These are phyloP conservation scores for Malus hybrid DNA, from an alignment of 331 rosid species.

Conservation along the genomic window DNA sequence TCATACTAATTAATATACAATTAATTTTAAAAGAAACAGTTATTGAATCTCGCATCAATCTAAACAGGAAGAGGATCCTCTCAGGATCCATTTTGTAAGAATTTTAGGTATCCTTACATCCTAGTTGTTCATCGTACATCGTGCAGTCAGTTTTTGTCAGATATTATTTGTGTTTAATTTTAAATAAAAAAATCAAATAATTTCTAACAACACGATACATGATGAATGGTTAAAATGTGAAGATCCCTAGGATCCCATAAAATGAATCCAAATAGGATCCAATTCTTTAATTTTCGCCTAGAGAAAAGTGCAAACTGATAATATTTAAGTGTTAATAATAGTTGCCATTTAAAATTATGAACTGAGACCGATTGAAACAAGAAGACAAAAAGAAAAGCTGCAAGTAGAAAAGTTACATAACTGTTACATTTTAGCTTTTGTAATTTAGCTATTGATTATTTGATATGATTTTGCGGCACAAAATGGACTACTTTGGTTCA, in stretches of 20 bases:
- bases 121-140: rapidly evolving
- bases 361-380: background rate
- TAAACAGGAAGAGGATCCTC: too few species aligned
- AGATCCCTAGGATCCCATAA: rapidly evolving
- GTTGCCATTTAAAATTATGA: too few species aligned
- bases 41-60: background rate
- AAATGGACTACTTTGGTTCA: background rate
- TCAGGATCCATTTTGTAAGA: too few species aligned
- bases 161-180: too few species aligned
- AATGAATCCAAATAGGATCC: too few species aligned
- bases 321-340: too few species aligned
- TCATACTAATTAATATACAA: background rate
- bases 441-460: background rate
- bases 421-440: background rate
- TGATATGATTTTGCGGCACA: background rate
- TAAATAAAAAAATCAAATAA: too few species aligned
- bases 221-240: too few species aligned
- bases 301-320: background rate
- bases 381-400: background rate
- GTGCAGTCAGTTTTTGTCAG: rapidly evolving
- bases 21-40: too few species aligned
- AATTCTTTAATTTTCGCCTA: background rate
- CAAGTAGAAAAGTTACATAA: background rate
- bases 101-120: rapidly evolving
- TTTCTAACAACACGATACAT: rapidly evolving